phyloP scores from a whole-genome alignment of 2,329 filamentous ascomycete species.

The Fusarium annulatum region DNA sequence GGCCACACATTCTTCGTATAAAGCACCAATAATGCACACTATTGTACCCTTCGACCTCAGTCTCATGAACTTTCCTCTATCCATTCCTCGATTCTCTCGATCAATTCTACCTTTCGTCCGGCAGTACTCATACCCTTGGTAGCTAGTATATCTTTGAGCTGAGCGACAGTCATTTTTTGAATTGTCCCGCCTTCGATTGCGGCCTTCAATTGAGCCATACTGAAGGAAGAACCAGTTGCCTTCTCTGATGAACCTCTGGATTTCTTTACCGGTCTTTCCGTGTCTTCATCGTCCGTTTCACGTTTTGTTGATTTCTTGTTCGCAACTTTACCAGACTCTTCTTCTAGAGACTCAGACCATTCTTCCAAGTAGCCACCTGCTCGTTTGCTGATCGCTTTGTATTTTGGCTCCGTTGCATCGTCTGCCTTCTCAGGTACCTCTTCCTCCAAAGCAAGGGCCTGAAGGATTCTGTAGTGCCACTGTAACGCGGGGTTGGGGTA shows the following conservation, averaged over 20 bases:
- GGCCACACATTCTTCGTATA: not conserved
- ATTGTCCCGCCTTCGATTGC: constrained; percentile 59
- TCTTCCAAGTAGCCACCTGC: constrained; percentile 81
- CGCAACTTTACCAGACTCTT: constrained; percentile 57
- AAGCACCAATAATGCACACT: not conserved
- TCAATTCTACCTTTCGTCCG: constrained; percentile 65
- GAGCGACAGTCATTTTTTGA: constrained; percentile 65
- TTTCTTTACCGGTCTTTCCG: constrained; percentile 60
- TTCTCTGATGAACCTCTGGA: constrained; percentile 51
- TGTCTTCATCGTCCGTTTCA: constrained; percentile 60
- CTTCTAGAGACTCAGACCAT: constrained; percentile 77
- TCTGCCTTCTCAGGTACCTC: constrained; percentile 79
- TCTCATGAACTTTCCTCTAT: constrained; percentile 58
- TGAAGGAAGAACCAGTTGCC: constrained; percentile 51
- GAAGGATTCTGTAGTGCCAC: constrained; percentile 96
- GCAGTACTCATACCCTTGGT: constrained; percentile 60
- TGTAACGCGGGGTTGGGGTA: constrained; percentile 94
- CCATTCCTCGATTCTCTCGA: constrained; percentile 68
- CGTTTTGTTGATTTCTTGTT: constrained; percentile 61
- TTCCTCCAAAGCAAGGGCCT: constrained; percentile 91
- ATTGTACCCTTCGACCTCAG: not conserved
- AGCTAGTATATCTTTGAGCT: constrained; percentile 62
- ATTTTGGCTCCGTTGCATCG: constrained; percentile 87
- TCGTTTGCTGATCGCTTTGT: constrained; percentile 88
- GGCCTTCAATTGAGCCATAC: constrained; percentile 59